These are phyloP conservation scores for Harringtonia aguacate DNA, from an alignment of 2,329 filamentous ascomycete genomes.

Conservation along the genomic window DNA sequence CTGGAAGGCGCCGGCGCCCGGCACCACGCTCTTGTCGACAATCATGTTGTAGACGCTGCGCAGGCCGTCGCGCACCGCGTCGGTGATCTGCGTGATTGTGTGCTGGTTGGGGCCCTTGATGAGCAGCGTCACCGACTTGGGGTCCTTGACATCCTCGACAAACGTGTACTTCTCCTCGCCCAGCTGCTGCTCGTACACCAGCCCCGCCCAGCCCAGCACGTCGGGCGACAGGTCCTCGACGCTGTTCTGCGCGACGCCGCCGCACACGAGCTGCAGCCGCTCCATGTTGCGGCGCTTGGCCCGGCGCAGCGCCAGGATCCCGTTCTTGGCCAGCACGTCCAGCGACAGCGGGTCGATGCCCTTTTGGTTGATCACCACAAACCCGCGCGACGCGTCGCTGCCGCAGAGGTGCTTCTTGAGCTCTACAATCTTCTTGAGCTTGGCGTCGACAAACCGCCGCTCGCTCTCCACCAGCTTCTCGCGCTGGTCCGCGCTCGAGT, in stretches of 20 bases:
- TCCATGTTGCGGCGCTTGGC: conserved; percentile 99
- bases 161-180: conserved; percentile 99
- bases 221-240: conserved; percentile 86
- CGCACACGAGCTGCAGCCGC: conserved; percentile 87
- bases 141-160: conserved; percentile 95
- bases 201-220: conserved; percentile 86
- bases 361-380: conserved; percentile 98
- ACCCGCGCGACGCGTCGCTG: conserved; percentile 84
- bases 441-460: conserved; percentile 88
- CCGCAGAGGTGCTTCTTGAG: conserved; percentile 97
- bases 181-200: conserved; percentile 93
- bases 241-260: conserved; percentile 86
- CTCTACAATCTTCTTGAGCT: conserved; percentile 94
- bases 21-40: conserved; percentile 92
- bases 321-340: conserved; percentile 95
- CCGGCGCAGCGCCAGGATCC: conserved; percentile 84
- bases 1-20: conserved; percentile 91
- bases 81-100: conserved; percentile 93
- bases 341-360: conserved; percentile 94
- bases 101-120: conserved; percentile 98
- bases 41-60: conserved; percentile 99
- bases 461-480: conserved; percentile 98
- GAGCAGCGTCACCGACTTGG: conserved; percentile 92
- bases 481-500: conserved; percentile 90
- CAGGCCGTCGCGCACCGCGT: conserved; percentile 89